Evolutionary conservation across 202 grass and related monocot genomes (phyloP), one percentile per base, ranked within the genome.

Genomic region (Brachypodium distachyon): DNA sequence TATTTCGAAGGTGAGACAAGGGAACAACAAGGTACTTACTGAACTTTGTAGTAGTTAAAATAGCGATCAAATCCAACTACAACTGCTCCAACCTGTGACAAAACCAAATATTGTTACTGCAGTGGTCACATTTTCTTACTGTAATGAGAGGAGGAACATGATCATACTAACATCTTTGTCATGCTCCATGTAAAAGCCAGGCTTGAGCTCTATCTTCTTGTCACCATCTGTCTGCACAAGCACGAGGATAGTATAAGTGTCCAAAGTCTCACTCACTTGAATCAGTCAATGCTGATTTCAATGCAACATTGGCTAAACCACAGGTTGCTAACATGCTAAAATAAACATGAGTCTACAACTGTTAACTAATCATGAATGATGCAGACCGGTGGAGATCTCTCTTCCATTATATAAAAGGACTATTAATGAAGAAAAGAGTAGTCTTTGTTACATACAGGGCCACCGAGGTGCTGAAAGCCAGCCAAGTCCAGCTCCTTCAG

Each of bases 1-100:
- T 31, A 39, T 38, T 70, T 80, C 9, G 25, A 60, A 9, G 62
- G 62, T 22, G 38, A 65, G 16, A 59, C 6, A 10, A 72, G 43
- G 31, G 38, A 32, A 66, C 1, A 39, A 68, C 7, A 57, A 82
- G 56, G 70, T 76, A 86, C 89, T 88, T 89, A 98, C 96, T 98
- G 96, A 85, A 89, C 84, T 98, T 98, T 98, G 55, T 98, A 95
- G 77, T 95, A 98, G 83, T 95, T 98, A 9, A 95, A 92, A 46
- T 98, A 98, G 18, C 95, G 91, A 77, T 98, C 95, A 31, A 95
- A 98, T 81, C 95, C 95, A 10, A 98, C 96, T 19, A 98, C 96
- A 63, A 98, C 96, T 18, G 96, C 96, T 66, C 96, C 91, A 77
- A 98, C 96, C 91, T 98, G 86, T 73, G 42, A 80, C 14, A 88